Evolutionary conservation across 768 basidiomycete species (phyloP).

Genomic region (Tricholoma bakamatsutake): DNA sequence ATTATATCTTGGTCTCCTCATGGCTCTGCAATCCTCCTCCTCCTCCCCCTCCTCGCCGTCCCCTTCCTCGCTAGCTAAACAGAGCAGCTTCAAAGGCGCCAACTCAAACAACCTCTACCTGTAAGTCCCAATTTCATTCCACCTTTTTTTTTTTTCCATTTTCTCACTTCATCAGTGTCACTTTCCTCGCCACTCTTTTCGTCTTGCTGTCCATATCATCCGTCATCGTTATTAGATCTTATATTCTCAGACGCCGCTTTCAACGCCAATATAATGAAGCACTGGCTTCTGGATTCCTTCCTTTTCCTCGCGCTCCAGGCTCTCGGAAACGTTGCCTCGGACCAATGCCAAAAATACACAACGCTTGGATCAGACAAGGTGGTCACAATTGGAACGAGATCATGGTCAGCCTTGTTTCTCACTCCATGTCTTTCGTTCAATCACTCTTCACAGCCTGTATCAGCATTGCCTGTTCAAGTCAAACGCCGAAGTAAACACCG

Average conservation of each 20-base stretch:
- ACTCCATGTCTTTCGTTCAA: conserved; percentile 4
- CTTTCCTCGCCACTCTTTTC: conserved; percentile 67
- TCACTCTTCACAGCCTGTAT: conserved; percentile 28
- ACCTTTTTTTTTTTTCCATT: background rate
- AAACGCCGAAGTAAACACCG: conserved; percentile 25
- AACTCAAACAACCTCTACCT: conserved; percentile 39
- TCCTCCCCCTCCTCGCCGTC: conserved; percentile 10
- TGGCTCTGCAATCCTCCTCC: too few relatives aligned
- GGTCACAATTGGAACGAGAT: conserved; percentile 41
- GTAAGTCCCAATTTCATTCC: conserved; percentile 19
- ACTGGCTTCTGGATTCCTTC: conserved; percentile 42
- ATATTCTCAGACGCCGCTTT: conserved; percentile 53
- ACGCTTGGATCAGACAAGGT: conserved; percentile 33
- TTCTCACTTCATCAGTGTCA: conserved; percentile 39
- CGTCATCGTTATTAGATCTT: conserved; percentile 59
- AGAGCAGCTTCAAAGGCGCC: background rate
- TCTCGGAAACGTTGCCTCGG: conserved; percentile 37
- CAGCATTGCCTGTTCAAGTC: conserved; percentile 29
- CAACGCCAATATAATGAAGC: conserved; percentile 48
- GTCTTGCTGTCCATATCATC: conserved; percentile 61
- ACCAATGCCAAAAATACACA: conserved; percentile 45
- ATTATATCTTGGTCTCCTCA: too few relatives aligned
- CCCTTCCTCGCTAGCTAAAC: conserved; percentile 10
- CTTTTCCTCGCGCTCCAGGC: conserved; percentile 34
- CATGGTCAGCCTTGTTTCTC: conserved; percentile 30